Conservation (phyloP, 2,329 filamentous ascomycete species). For the Leptographium galeiforme region DNA sequence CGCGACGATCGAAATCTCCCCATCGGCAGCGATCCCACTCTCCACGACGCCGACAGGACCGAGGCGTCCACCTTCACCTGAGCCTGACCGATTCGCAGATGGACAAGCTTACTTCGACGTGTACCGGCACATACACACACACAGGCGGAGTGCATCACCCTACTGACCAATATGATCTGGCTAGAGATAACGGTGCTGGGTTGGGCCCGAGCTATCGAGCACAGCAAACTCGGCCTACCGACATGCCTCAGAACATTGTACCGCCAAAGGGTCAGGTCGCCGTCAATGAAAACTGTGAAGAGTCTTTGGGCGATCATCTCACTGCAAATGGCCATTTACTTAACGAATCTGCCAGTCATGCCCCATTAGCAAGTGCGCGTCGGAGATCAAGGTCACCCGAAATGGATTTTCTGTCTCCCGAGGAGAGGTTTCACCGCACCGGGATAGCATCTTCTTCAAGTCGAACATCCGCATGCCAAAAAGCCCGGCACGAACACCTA, state of each 20-base stretch:
- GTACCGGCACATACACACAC: background rate
- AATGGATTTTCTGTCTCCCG: background rate
- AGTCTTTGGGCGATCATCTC: too few relatives aligned
- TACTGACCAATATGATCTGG: background rate
- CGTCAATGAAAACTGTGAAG: too few relatives aligned
- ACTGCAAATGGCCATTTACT: background rate
- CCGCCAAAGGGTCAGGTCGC: background rate
- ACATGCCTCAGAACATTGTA: too few relatives aligned
- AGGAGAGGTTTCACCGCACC: background rate
- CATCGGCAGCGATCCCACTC: slow-evolving; percentile 18
- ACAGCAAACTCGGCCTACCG: too few relatives aligned
- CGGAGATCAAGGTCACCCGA: background rate
- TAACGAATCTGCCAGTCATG: too few relatives aligned
- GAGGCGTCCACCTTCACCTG: slow-evolving; percentile 31
- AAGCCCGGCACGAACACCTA: background rate
- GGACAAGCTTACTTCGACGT: slow-evolving; percentile 31
- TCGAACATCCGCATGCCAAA: background rate
- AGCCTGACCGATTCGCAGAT: slow-evolving; percentile 35
- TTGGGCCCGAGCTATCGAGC: too few relatives aligned
- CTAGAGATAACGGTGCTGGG: background rate
- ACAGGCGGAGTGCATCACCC: background rate
- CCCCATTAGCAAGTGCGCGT: background rate
- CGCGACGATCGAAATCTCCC: slow-evolving; percentile 1
- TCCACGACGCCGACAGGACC: slow-evolving; percentile 20
- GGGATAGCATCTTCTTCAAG: background rate